Percentiles rank a stretch among this genome's conserved stretches.
Evolutionary conservation across 2,329 filamentous ascomycete genomes (phyloP).

Genomic region (Pestalotiopsis sp.): DNA sequence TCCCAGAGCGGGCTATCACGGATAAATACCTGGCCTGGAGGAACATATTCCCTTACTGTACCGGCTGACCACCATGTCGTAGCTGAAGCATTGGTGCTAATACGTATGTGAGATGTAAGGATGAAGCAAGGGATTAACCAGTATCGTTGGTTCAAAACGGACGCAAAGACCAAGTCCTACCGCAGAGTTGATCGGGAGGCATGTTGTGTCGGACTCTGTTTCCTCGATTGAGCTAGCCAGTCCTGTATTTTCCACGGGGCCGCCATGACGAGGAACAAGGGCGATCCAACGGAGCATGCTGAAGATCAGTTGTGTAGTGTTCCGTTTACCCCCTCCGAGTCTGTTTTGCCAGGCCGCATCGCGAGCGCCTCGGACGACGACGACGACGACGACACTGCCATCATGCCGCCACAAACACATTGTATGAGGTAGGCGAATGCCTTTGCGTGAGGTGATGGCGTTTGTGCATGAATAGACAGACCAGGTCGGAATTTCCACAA

Average conservation of each 20-base stretch:
- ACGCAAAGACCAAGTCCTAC: background rate
- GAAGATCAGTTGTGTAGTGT: background rate
- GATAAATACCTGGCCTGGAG: background rate
- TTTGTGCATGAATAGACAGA: background rate
- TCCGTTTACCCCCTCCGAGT: background rate
- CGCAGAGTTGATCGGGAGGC: background rate
- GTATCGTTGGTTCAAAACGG: background rate
- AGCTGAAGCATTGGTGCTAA: background rate
- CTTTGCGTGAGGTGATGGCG: background rate
- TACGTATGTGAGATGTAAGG: background rate
- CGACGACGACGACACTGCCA: background rate
- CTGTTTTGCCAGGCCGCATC: no score
- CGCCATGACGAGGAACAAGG: background rate
- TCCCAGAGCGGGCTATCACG: background rate
- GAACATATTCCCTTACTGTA: background rate
- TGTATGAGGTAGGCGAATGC: background rate
- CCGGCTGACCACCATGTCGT: background rate
- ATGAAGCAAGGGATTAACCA: background rate
- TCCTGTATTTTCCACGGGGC: background rate
- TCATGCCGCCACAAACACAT: background rate
- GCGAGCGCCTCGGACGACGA: background rate
- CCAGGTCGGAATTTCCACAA: background rate
- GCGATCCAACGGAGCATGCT: background rate
- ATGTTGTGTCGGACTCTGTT: background rate
- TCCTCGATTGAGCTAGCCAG: background rate